Base-by-base conservation (phyloP, 768 basidiomycete species). In the Sarcodon sp. region DNA sequence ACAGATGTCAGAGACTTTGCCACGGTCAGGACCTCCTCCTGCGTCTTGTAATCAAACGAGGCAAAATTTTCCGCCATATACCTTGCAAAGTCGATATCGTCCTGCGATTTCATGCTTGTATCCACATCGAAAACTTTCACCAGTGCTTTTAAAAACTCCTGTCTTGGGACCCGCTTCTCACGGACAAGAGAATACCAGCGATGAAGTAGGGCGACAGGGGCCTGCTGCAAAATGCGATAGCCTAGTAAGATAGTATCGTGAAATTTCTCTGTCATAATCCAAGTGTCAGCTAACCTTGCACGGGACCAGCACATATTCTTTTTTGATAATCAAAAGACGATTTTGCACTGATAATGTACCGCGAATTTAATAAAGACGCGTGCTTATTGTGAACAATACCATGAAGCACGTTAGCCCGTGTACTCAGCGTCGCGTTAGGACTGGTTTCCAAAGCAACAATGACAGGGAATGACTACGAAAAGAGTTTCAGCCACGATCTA, bases 41-140 rank as follows among this genome's bases (percentile, higher is more conserved):
- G 83, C 0, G 89, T 88, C 68, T 91, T 97, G 70, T 93, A 98
- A 33, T 98, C 92, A 51, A 99, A 78, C 0, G 83, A 69, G 0
- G 92, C 75, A 50, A 98, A 83, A 58, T 97, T 97, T 61, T 98
- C 96, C 0, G 89, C 83, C 78, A 97, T 87, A 66, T 91, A 99
- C 47, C 92, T 82, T 4, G 75, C 75, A 59, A 97, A 90, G 44
- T 84, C 79, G 47, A 93, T 71, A 56, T 96, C 87, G 51, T 85
- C 77, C 83, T 82, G 82, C 0, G 78, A 67, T 9, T 79, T 73
- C 51, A 72, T 65, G 45, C 76, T 64, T 0, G 76, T 69, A 32
- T 74, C 68, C 46, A 93, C 80, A 43, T 93, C 84, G 60, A 97
- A 92, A 0, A 80, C 77, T 57, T 87, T 86, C 37, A 85, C 73